Percentiles rank a stretch among this genome's conserved stretches.
Evolutionary conservation across 371 early-diverging fungal species (phyloP).

Genomic region (Zancudomyces culisetae): DNA sequence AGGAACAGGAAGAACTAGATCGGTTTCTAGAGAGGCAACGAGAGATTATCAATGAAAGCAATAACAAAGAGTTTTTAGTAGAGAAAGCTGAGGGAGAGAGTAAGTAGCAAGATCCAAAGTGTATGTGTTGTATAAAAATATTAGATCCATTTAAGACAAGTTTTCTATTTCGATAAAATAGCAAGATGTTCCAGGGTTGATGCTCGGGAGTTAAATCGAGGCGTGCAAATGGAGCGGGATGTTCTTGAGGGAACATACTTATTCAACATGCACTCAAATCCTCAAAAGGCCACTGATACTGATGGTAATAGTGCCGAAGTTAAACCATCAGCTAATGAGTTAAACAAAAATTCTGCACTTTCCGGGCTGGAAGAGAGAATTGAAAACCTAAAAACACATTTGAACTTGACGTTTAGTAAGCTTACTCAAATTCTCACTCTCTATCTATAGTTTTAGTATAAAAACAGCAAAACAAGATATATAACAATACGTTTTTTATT

Average conservation of each 20-base stretch:
- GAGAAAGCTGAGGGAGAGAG: constrained; percentile 4
- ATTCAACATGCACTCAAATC: not conserved
- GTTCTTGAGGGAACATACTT: not conserved
- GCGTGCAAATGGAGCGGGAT: constrained; percentile 14
- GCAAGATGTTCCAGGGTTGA: constrained; percentile 17
- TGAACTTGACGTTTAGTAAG: constrained; percentile 10
- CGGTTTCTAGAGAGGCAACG: constrained; percentile 11
- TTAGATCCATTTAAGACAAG: not conserved
- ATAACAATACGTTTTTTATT: too few relatives aligned
- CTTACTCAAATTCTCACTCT: not conserved
- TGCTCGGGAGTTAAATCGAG: constrained; percentile 13
- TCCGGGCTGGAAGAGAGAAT: constrained; percentile 19
- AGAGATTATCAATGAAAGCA: constrained; percentile 13
- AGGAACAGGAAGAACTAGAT: constrained; percentile 8
- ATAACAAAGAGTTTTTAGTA: constrained; percentile 17
- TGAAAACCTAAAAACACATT: constrained; percentile 16
- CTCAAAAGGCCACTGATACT: constrained; percentile 1
- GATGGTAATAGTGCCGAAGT: too few relatives aligned
- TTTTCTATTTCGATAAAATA: not conserved
- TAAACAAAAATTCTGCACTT: not conserved
- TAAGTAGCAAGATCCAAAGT: not conserved
- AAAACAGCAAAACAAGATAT: too few relatives aligned
- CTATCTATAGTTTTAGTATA: too few relatives aligned
- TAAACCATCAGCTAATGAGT: constrained; percentile 5
- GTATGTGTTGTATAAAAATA: not conserved